Evolutionary conservation across 2,329 filamentous ascomycete genomes (phyloP), one percentile per base, ranked within the genome.

Genomic region (Tolypocladium inflatum): DNA sequence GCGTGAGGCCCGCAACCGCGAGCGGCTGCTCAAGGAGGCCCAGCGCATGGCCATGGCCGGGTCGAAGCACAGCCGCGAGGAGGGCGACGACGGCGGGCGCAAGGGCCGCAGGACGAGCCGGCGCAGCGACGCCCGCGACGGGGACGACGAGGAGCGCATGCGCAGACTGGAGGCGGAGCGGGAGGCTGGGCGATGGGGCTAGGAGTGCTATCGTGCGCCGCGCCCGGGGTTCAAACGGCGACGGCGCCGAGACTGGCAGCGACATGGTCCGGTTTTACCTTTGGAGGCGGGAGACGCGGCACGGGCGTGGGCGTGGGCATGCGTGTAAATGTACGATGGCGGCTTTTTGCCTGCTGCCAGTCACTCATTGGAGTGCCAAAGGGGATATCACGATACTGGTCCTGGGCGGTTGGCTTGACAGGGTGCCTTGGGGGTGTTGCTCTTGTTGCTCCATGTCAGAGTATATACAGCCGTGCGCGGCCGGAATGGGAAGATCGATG

Each of bases 21-120:
- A 88, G 69, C 78, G 87, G 33, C 75, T 89, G 55, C 75, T 87
- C 15, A 87, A 86, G 65, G 87, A 90, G 71, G 83, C 84, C 43
- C 84, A 89, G 70, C 80, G 83, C 41, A 82, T 87, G 71, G 78
- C 84, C 56, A 65, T 80, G 37, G 71, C 73, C 43, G 74, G 77
- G 57, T 64, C 75, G 63, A 81, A 86, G 70, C 71, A 83, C 61
- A 70, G 75, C 55, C 73, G 80, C n/a, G 78, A 78, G 21, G 78
- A 75, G 6, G 76, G 68, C 19, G 71, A 70, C 55, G 71, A 71
- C 33, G 73, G 70, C 33, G 74, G 66, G 75, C 72, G 42, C 38
- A 58, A 71, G 62, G 67, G 68, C 21, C 67, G 72, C 11, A 65
- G 71, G 23, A 77, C 79, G 62, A 75, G 75, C 55, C 75, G 80